Evolutionary conservation across 805 yeast species (phyloP).

Genomic region (Pichia thaimueangensis): DNA sequence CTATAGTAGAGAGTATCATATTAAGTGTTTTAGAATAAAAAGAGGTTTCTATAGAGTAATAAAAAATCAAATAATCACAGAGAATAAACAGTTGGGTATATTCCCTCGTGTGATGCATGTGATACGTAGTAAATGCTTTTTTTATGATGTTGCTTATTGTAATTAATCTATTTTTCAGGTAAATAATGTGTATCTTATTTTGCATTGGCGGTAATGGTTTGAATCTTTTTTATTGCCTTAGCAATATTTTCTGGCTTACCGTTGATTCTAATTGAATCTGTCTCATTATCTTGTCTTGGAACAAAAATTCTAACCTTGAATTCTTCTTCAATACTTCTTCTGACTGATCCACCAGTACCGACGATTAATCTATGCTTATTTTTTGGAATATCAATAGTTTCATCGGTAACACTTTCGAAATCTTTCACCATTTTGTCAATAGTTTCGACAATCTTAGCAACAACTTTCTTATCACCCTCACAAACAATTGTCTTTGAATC

Average conservation of each 20-base stretch:
- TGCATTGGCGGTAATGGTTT: slow-evolving; percentile 41
- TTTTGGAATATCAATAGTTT: slow-evolving; percentile 53
- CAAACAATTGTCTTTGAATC: slow-evolving; percentile 54
- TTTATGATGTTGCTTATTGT: too few relatives aligned
- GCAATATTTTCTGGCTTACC: slow-evolving; percentile 67
- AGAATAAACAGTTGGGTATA: too few relatives aligned
- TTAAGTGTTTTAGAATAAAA: too few relatives aligned
- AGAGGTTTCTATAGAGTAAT: too few relatives aligned
- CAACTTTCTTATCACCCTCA: slow-evolving; percentile 71
- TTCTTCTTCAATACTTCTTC: slow-evolving; percentile 66
- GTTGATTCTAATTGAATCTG: slow-evolving; percentile 46
- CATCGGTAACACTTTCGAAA: slow-evolving; percentile 53
- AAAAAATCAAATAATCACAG: too few relatives aligned
- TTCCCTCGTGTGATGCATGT: too few relatives aligned
- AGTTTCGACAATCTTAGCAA: slow-evolving; percentile 56
- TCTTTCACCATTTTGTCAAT: slow-evolving; percentile 57
- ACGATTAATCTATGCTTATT: slow-evolving; percentile 69
- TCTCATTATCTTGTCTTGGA: slow-evolving; percentile 52
- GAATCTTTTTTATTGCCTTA: slow-evolving; percentile 55
- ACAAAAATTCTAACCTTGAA: slow-evolving; percentile 57
- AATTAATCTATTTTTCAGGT: too few relatives aligned
- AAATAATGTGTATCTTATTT: too few relatives aligned
- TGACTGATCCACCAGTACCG: slow-evolving; percentile 75
- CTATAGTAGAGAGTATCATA: too few relatives aligned
- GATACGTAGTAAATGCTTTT: too few relatives aligned